Evolutionary conservation across 2,329 filamentous ascomycete genomes (phyloP).

Genomic region (Beauveria rudraprayagi): DNA sequence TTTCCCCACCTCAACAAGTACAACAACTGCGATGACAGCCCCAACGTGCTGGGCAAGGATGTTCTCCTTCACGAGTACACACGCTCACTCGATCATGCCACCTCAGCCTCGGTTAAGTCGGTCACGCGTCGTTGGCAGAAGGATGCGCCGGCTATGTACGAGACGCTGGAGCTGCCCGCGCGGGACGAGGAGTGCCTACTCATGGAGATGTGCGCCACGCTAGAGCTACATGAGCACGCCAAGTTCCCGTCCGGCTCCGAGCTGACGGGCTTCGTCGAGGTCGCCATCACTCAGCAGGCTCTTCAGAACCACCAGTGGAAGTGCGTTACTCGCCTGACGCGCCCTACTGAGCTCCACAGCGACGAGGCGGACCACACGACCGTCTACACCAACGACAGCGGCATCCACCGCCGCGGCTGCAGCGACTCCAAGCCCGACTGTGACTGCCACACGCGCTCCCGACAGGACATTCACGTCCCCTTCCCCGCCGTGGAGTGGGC

Average conservation of each 20-base stretch:
- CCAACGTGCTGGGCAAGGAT: slow-evolving; percentile 43
- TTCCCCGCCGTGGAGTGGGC: slow-evolving; percentile 53
- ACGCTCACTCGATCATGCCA: slow-evolving; percentile 43
- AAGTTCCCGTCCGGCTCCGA: slow-evolving; percentile 52
- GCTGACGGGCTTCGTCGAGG: slow-evolving; percentile 51
- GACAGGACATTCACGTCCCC: slow-evolving; percentile 45
- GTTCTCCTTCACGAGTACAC: slow-evolving; percentile 53
- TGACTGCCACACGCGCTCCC: slow-evolving; percentile 40
- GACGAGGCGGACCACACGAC: slow-evolving; percentile 34
- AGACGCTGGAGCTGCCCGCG: slow-evolving; percentile 40
- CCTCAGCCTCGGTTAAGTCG: slow-evolving; percentile 47
- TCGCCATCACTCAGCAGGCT: slow-evolving; percentile 45
- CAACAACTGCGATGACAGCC: slow-evolving; percentile 43
- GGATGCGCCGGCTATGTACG: slow-evolving; percentile 48
- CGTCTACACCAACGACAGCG: slow-evolving; percentile 41
- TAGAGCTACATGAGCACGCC: slow-evolving; percentile 49
- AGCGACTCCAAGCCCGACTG: slow-evolving; percentile 38
- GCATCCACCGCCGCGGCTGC: slow-evolving; percentile 47
- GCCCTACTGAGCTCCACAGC: slow-evolving; percentile 46
- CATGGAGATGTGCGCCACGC: slow-evolving; percentile 53
- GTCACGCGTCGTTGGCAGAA: slow-evolving; percentile 49
- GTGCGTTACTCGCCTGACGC: slow-evolving; percentile 49
- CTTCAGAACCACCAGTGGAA: slow-evolving; percentile 53
- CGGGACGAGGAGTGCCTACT: slow-evolving; percentile 47
- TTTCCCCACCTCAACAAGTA: slow-evolving; percentile 50